These are phyloP conservation scores for Penicillium bialowiezense DNA, from an alignment of 495 filamentous ascomycete species.

Conservation along the genomic window DNA sequence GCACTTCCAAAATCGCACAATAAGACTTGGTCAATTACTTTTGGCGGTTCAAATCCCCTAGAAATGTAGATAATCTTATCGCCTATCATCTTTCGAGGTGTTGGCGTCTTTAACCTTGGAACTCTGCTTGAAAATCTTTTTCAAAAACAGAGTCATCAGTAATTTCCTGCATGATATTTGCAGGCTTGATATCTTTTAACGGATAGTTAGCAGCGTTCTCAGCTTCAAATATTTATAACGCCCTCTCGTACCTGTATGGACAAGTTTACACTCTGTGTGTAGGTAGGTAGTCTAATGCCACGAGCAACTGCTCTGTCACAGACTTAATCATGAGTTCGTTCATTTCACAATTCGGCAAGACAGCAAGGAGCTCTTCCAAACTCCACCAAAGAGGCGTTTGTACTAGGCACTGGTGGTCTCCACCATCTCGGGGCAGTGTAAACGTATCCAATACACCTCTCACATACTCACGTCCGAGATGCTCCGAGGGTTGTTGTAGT, in stretches of 20 bases:
- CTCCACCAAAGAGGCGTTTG: slow-evolving; percentile 42
- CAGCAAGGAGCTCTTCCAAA: slow-evolving; percentile 28
- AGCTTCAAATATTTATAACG: slow-evolving; percentile 10
- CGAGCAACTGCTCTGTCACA: slow-evolving; percentile 31
- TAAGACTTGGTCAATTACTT: slow-evolving; percentile 21
- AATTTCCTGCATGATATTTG: slow-evolving; percentile 43
- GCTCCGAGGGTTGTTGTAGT: slow-evolving; percentile 19
- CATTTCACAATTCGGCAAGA: too few species aligned
- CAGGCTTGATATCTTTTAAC: slow-evolving; percentile 38
- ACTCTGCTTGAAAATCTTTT: slow-evolving; percentile 27
- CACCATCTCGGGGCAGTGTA: slow-evolving; percentile 23
- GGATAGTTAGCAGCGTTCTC: slow-evolving; percentile 13
- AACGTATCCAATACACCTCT: slow-evolving; percentile 31
- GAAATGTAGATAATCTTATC: slow-evolving; percentile 35
- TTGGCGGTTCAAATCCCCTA: slow-evolving; percentile 32
- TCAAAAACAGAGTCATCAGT: slow-evolving; percentile 38
- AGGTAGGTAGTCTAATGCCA: slow-evolving; percentile 45
- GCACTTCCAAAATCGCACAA: slow-evolving; percentile 83
- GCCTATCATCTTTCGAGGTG: slow-evolving; percentile 34
- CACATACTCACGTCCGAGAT: slow-evolving; percentile 27
- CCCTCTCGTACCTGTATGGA: slow-evolving; percentile 35
- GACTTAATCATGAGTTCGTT: slow-evolving; percentile 6
- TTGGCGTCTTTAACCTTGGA: slow-evolving; percentile 24
- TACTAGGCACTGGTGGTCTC: slow-evolving; percentile 36
- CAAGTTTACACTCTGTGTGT: slow-evolving; percentile 47